Evolutionary conservation across 75 land plant genomes (phyloP).

Genomic region (Cupressus sempervirens): DNA sequence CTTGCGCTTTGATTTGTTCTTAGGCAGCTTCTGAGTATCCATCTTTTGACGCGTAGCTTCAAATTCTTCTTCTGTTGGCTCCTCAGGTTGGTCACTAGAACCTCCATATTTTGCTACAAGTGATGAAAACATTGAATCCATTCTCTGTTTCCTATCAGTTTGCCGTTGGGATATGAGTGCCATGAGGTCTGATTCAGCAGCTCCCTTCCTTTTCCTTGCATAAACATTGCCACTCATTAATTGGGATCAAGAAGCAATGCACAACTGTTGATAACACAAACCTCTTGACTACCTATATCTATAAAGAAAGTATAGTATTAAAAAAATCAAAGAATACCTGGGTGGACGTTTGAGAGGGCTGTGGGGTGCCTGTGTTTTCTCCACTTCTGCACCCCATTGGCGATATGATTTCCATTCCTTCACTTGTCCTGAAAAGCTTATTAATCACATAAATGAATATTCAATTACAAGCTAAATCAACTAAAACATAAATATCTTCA

Average conservation of each 20-base stretch:
- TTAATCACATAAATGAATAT: not conserved
- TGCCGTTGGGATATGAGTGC: constrained; percentile 46
- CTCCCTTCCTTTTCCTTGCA: constrained; percentile 39
- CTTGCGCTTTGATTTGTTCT: constrained; percentile 3
- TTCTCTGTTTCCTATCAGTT: constrained; percentile 45
- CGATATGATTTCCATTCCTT: constrained; percentile 60
- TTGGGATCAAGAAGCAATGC: not conserved
- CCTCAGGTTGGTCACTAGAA: constrained; percentile 13
- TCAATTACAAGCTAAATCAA: not conserved
- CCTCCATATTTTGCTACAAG: constrained; percentile 61
- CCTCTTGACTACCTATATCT: not conserved
- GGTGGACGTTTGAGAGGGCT: constrained; percentile 50
- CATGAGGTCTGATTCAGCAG: constrained; percentile 34
- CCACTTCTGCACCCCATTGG: constrained; percentile 71
- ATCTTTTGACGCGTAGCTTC: constrained; percentile 65
- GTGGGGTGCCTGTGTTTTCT: constrained; percentile 57
- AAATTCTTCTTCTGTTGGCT: constrained; percentile 89
- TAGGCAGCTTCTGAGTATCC: constrained; percentile 19
- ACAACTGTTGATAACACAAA: not conserved
- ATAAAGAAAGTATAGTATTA: not conserved
- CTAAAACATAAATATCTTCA: not conserved
- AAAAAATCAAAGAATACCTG: constrained; percentile 26
- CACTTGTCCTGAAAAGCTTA: constrained; percentile 50
- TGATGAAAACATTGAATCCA: constrained; percentile 74
- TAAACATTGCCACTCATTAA: not conserved